Evolutionary conservation across 1,284 basidiomycete genomes (phyloP), one percentile per base, ranked within the genome.

Genomic region (Irpex rosettiformis): DNA sequence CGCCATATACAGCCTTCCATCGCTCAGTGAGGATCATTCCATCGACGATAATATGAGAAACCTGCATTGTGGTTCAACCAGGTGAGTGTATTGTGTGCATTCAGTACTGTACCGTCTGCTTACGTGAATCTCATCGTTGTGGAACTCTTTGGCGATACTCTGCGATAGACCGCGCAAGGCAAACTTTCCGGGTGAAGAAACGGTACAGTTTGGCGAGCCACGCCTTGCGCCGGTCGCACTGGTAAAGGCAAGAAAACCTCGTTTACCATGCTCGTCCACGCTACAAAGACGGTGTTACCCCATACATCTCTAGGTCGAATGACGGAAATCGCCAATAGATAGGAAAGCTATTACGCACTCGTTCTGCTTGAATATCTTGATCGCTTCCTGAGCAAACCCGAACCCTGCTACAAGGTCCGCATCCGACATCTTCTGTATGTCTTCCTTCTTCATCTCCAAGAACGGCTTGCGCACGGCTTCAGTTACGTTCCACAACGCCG

Each of bases 181-280:
- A 43, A 68, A 68, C 57, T 74, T 74, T 7, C 72, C 72, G 2
- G 71, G 68, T 11, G 72, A 65, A 33, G 72, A 71, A 3, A 69
- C 70, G 0, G 69, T 67, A 22, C 69, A 70, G 11, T 54, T 63
- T 16, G 61, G 57, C 28, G 66, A 66, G 1, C 72, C 72, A 13
- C 72, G 55, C 57, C 59, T 57, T 3, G 71, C 67, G 6, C 64
- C 63, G 2, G 72, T 74, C 22, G 72, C 72, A 13, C 69, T 69
- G 8, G 72, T 73, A 60, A 73, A 68, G 40, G 70, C 64, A 10
- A 74, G 58, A 11, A 70, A 66, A 16, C 72, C 72, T 3, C 70
- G 66, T 30, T 64, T 62, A n/a, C 68, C 69, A 22, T 61, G 21
- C n/a, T 40, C 57, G 57, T 58, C 65, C 21, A 57, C 58, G 6